Evolutionary conservation across 352 stramenopile species (phyloP).

Genomic region (Hyaloperonospora arabidopsidis): DNA sequence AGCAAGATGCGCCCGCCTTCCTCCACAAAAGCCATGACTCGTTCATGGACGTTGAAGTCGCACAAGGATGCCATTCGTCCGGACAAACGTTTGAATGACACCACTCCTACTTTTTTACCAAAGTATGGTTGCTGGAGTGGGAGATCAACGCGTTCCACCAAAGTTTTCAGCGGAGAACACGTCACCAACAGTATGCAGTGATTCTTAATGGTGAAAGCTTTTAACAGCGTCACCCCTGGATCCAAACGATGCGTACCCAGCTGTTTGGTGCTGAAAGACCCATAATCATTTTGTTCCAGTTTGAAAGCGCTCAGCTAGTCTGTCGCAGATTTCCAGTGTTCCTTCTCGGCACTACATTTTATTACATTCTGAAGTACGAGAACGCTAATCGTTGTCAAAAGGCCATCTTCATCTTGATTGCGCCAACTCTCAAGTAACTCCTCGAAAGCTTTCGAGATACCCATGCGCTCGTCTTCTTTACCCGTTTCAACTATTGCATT

Average conservation of each 20-base stretch:
- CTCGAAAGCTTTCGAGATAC: constrained; percentile 11
- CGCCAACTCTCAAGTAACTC: constrained; percentile 11
- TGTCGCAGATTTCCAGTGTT: constrained; percentile 24
- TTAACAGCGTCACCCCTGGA: constrained; percentile 12
- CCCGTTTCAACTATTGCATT: constrained; percentile 8
- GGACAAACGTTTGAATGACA: constrained; percentile 8
- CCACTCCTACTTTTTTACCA: constrained; percentile 1
- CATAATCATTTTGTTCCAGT: constrained; percentile 10
- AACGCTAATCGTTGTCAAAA: constrained; percentile 13
- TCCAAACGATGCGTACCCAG: constrained; percentile 20
- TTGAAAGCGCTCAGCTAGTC: constrained; percentile 27
- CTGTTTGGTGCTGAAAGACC: neutral
- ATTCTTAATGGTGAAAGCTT: constrained; percentile 22
- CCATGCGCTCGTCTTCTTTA: constrained; percentile 7
- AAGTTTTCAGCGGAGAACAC: constrained; percentile 8
- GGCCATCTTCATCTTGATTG: constrained; percentile 6
- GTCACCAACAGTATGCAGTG: constrained; percentile 26
- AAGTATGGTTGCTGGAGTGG: constrained; percentile 2
- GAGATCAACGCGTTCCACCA: constrained; percentile 23
- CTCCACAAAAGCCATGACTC: constrained; percentile 23
- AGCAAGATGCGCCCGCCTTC: constrained; percentile 19
- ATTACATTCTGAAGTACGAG: neutral
- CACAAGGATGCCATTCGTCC: constrained; percentile 12
- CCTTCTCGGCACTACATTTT: constrained; percentile 12
- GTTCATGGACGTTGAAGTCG: constrained; percentile 21